Evolutionary conservation across 2,329 filamentous ascomycete genomes (phyloP).

Genomic region (Acrodontium crateriforme): DNA sequence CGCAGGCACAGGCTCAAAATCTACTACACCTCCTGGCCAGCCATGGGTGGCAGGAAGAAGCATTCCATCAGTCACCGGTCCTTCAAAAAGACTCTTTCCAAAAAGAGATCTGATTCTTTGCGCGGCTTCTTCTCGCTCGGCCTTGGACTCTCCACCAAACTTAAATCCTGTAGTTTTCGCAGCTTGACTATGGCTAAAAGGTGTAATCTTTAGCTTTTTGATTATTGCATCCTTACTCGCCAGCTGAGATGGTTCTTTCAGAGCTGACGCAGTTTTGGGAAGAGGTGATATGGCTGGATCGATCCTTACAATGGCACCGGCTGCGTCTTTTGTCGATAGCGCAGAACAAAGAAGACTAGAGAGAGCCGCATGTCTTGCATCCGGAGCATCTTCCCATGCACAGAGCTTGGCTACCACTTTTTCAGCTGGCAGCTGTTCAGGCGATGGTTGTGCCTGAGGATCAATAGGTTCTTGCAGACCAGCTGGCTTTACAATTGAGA

Average conservation of each 20-base stretch:
- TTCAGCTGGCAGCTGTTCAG: slow-evolving; percentile 43
- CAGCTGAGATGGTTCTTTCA: slow-evolving; percentile 24
- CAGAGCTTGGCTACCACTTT: slow-evolving; percentile 65
- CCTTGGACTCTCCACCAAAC: slow-evolving; percentile 77
- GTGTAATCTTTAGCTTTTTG: slow-evolving; percentile 62
- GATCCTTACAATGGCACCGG: slow-evolving; percentile 76
- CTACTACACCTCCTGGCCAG: slow-evolving; percentile 76
- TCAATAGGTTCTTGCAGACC: slow-evolving; percentile 60
- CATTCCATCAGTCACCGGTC: slow-evolving; percentile 81
- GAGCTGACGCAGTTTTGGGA: slow-evolving; percentile 43
- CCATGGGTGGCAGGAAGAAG: slow-evolving; percentile 50
- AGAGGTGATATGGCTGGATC: slow-evolving; percentile 66
- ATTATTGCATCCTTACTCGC: slow-evolving; percentile 35
- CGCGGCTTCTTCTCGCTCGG: slow-evolving; percentile 63
- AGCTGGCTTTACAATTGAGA: slow-evolving; percentile 77
- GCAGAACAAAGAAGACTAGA: slow-evolving; percentile 64
- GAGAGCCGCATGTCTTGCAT: slow-evolving; percentile 64
- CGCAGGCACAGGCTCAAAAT: slow-evolving; percentile 50
- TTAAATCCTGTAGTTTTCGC: slow-evolving; percentile 50
- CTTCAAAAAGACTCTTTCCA: slow-evolving; percentile 56
- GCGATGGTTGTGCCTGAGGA: slow-evolving; percentile 52
- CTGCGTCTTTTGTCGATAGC: slow-evolving; percentile 56
- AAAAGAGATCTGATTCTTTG: slow-evolving; percentile 62
- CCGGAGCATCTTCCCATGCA: slow-evolving; percentile 76
- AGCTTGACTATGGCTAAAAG: slow-evolving; percentile 49